These are phyloP conservation scores for Favolaschia claudopus DNA, from an alignment of 768 basidiomycete genomes.

Conservation along the genomic window DNA sequence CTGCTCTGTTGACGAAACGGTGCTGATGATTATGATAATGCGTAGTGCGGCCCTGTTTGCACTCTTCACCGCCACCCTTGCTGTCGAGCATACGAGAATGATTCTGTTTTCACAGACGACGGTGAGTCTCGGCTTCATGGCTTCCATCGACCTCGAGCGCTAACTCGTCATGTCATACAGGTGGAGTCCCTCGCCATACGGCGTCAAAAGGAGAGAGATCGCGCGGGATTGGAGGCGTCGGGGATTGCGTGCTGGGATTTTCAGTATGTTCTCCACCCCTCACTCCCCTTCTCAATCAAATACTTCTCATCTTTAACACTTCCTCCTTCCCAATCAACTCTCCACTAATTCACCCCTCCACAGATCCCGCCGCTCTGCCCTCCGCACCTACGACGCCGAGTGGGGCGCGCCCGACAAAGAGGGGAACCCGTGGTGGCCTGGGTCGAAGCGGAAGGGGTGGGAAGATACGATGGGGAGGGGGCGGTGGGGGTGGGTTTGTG, in stretches of 20 bases:
- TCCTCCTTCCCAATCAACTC: neutral
- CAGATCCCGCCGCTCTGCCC: constrained; percentile 59
- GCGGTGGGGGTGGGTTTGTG: constrained; percentile 80
- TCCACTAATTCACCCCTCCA: neutral
- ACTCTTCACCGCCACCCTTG: constrained; percentile 70
- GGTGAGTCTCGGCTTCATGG: too few species aligned
- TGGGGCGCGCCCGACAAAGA: constrained; percentile 82
- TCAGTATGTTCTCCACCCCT: constrained; percentile 46
- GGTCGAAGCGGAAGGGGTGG: constrained; percentile 71
- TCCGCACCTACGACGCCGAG: constrained; percentile 72
- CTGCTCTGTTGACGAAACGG: neutral
- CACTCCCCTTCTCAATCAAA: neutral
- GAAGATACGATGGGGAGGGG: constrained; percentile 80
- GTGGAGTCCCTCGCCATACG: constrained; percentile 75
- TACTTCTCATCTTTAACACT: neutral
- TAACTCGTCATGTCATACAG: too few species aligned
- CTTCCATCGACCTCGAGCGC: too few species aligned
- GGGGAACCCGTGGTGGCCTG: constrained; percentile 90
- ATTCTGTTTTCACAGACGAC: constrained; percentile 76
- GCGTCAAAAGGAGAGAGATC: constrained; percentile 72
- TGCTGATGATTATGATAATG: neutral
- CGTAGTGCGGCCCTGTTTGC: constrained; percentile 73
- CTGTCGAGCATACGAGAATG: constrained; percentile 65
- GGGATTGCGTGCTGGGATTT: constrained; percentile 64
- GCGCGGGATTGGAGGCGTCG: constrained; percentile 48